phyloP scores from a whole-genome alignment of 1,284 basidiomycete species.

The Sanghuangporus sanghuang region DNA sequence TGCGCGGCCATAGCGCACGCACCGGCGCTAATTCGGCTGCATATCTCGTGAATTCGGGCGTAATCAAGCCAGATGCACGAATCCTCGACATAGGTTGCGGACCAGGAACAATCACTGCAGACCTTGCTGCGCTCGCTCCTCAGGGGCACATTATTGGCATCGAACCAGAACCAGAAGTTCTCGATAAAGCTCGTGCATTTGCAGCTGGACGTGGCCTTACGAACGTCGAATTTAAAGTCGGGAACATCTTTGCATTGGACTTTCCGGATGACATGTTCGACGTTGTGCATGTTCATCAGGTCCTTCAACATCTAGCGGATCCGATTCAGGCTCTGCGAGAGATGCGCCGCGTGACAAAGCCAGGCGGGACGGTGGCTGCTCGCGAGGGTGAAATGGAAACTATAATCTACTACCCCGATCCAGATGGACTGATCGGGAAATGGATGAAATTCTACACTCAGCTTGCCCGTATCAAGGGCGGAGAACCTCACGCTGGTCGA shows the following conservation, averaged over 20 bases:
- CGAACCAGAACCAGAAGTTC: conserved; percentile 27
- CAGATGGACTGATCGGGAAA: conserved; percentile 19
- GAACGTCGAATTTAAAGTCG: conserved; percentile 32
- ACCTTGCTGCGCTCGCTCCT: conserved; percentile 35
- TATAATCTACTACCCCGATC: conserved; percentile 30
- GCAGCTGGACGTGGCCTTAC: conserved; percentile 26
- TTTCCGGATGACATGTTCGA: conserved; percentile 36
- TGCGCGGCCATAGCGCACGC: conserved; percentile 21
- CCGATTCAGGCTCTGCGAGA: conserved; percentile 35
- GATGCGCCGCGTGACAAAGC: conserved; percentile 39
- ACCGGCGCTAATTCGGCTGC: conserved; percentile 39
- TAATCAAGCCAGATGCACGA: conserved; percentile 34
- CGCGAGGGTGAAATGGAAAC: conserved; percentile 32
- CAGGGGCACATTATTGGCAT: conserved; percentile 37
- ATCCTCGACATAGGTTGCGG: conserved; percentile 45
- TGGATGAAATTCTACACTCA: conserved; percentile 24
- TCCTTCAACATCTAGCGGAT: conserved; percentile 38
- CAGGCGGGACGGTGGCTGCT: conserved; percentile 37
- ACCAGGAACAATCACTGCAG: conserved; percentile 39
- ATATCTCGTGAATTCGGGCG: conserved; percentile 31
- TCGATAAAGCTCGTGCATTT: conserved; percentile 27
- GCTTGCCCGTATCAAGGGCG: conserved; percentile 27
- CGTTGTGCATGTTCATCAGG: conserved; percentile 42
- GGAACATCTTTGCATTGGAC: conserved; percentile 29
- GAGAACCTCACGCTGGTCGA: conserved; percentile 28